Base-by-base conservation (phyloP, 495 filamentous ascomycete species). In the Daldinia concentrica region DNA sequence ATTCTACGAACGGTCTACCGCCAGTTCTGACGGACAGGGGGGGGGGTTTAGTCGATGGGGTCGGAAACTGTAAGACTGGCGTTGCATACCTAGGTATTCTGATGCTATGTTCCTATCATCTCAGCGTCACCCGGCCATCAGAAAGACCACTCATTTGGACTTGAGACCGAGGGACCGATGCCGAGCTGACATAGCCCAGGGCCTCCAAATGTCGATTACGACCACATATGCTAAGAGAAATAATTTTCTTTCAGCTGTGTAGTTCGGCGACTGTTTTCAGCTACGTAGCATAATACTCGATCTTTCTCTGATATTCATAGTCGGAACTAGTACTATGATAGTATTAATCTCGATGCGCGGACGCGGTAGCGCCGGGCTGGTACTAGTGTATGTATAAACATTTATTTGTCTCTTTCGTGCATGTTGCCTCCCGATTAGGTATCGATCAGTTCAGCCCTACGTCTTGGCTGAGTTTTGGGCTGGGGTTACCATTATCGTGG, bases 201-300 rank as follows among this genome's bases (percentile, higher is more conserved):
- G 50, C 50, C 50, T 54, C 51, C 39, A 39, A 56, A 27, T 19
- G 12, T 68, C 6, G 50, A 62, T 54, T 54, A n/a, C 50, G 6
- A 22, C 43, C 22, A 29, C 19, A 29, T n/a, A 11, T 34, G 32
- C 32, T 34, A 9, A 34, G 17, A 52, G 19, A 36, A 26, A 51
- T 54, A 5, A 17, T 17, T 41, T 45, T 17, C 52, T 62, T 62
- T 58, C 52, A 50, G 48, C 22, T 5, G 15, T 63, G 17, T 27
- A 24, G 17, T 9, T 27, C 26, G 19, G 39, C 54, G 48, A 51
- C 56, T 39, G 57, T 56, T 66, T 59, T 60, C 64, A 67, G 62
- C 68, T 27, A 24, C 19, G 19, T 11, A 17, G 3, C 0, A 7
- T 17, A 9, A 4, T 22, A 3, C 57, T 58, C 52, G 66, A 59